Conservation (phyloP, 2,329 filamentous ascomycete species). For the Coniella lustricola region DNA sequence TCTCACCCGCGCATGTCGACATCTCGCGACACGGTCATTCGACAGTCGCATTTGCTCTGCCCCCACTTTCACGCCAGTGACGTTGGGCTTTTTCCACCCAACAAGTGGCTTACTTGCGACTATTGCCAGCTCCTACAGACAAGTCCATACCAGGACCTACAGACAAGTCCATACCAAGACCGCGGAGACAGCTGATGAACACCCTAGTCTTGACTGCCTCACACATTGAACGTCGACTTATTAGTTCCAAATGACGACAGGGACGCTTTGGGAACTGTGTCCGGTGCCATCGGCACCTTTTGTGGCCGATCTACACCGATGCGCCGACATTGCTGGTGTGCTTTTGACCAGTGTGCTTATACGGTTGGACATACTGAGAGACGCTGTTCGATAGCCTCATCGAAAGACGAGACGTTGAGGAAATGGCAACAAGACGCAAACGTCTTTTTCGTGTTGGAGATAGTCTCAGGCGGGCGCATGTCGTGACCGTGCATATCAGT, state of each 20-base stretch:
- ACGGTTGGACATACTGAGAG: too few species aligned
- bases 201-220: not conserved
- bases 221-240: not conserved
- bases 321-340: slow-evolving; percentile 1
- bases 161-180: not conserved
- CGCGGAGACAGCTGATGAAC: too few species aligned
- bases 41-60: not conserved
- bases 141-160: not conserved
- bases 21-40: slow-evolving; percentile 4
- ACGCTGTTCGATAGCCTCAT: too few species aligned
- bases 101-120: not conserved
- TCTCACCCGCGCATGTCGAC: slow-evolving; percentile 3
- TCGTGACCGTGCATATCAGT: slow-evolving; percentile 6
- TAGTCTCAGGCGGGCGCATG: too few species aligned
- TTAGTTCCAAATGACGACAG: slow-evolving; percentile 9
- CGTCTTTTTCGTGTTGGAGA: too few species aligned
- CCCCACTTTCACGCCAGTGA: too few species aligned
- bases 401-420: too few species aligned
- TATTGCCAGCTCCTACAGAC: not conserved
- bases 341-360: not conserved
- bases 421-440: too few species aligned
- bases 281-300: slow-evolving; percentile 6
- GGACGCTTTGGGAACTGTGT: slow-evolving; percentile 4
- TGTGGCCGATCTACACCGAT: slow-evolving; percentile 4
- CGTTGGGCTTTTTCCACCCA: not conserved